These are phyloP conservation scores for Solanum sejunctum DNA, from an alignment of 257 asterid genomes.

Conservation along the genomic window DNA sequence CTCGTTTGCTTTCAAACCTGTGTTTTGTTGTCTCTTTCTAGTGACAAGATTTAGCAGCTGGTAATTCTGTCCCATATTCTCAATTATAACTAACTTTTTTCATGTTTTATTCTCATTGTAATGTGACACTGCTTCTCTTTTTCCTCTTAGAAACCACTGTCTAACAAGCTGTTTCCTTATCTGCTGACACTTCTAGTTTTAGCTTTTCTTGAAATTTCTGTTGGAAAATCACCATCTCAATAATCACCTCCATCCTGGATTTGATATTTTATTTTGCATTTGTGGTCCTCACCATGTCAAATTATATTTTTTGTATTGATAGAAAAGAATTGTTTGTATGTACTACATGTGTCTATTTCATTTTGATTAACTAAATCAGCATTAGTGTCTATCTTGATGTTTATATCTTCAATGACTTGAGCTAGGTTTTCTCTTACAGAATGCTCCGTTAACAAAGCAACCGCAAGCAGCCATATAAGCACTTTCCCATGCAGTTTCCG, in stretches of 20 bases:
- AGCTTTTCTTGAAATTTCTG: neutral
- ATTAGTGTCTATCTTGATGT: neutral
- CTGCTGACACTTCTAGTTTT: neutral
- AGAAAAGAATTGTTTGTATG: neutral
- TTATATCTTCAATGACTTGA: neutral
- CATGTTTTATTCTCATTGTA: neutral
- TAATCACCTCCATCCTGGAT: neutral
- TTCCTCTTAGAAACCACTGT: neutral
- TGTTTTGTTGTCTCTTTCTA: neutral
- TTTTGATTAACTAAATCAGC: neutral
- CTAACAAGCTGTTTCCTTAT: neutral
- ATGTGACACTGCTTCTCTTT: neutral
- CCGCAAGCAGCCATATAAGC: slow-evolving; percentile 83
- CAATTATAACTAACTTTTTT: neutral
- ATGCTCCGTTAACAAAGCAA: slow-evolving; percentile 90
- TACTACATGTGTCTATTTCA: neutral
- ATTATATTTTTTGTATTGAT: neutral
- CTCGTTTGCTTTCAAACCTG: neutral
- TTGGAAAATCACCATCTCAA: neutral
- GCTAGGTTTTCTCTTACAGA: slow-evolving; percentile 23
- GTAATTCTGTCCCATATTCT: neutral
- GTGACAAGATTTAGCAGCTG: neutral
- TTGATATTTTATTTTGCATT: neutral
- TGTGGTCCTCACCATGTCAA: neutral
- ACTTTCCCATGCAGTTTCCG: slow-evolving; percentile 92